A percentile compares a stretch with the other conserved stretches of the same genome.
Conservation (phyloP, 352 stramenopile species). For the Globisporangium nagaii region DNA sequence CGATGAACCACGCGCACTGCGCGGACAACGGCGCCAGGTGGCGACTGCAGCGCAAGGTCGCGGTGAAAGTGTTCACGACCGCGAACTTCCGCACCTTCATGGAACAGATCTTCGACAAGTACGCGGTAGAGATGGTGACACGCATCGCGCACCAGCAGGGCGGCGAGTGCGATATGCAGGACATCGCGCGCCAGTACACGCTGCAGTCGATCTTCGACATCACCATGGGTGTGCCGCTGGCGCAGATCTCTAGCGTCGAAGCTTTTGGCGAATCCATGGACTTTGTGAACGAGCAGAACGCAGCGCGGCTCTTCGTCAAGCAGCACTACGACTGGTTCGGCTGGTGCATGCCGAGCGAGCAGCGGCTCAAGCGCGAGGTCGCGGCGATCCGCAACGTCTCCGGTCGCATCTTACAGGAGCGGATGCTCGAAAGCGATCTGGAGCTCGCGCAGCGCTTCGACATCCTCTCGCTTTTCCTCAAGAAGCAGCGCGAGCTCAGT, state of each 20-base stretch:
- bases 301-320: conserved; percentile 47
- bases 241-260: conserved; percentile 20
- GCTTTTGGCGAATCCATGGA: conserved; percentile 46
- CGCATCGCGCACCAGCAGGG: background rate
- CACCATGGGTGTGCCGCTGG: conserved; percentile 34
- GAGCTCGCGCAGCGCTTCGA: conserved; percentile 30
- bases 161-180: conserved; percentile 37
- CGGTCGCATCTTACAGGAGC: conserved; percentile 29
- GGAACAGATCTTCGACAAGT: conserved; percentile 37
- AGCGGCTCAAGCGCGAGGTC: conserved; percentile 23
- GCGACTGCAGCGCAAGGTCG: conserved; percentile 71
- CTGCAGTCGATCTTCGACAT: conserved; percentile 57
- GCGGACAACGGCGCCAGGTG: conserved; percentile 49
- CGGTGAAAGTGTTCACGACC: conserved; percentile 83
- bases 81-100: conserved; percentile 46
- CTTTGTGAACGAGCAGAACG: conserved; percentile 46
- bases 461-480: conserved; percentile 51
- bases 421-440: conserved; percentile 26
- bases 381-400: conserved; percentile 28
- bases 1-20: conserved; percentile 46
- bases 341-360: conserved; percentile 63
- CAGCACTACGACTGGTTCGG: conserved; percentile 54
- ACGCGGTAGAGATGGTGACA: conserved; percentile 23
- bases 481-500: conserved; percentile 38
- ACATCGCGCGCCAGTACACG: conserved; percentile 41